phyloP scores from a whole-genome alignment of 805 yeast genomes.

The Priceomyces haplophilus region DNA sequence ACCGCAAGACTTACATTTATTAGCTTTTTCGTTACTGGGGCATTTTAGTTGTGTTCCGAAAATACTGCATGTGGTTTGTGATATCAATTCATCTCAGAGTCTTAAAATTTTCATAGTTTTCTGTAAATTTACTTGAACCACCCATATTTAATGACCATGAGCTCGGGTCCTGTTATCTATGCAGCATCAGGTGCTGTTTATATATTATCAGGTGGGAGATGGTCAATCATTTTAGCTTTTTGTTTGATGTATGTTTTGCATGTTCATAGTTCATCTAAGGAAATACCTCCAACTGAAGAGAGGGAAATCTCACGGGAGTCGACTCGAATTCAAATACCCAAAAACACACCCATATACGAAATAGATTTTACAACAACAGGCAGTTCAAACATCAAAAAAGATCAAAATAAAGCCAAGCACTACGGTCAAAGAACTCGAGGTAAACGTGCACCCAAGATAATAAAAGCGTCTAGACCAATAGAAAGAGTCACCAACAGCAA shows the following conservation, averaged over 20 bases:
- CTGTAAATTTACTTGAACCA: background rate
- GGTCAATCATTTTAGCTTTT: constrained; percentile 30
- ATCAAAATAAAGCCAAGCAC: too few relatives aligned
- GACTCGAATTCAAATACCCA: background rate
- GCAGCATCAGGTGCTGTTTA: constrained; percentile 23
- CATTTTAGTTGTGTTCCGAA: too few relatives aligned
- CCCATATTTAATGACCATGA: background rate
- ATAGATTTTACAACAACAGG: constrained; percentile 40
- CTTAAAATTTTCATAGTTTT: background rate
- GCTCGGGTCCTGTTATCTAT: background rate
- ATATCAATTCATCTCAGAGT: background rate
- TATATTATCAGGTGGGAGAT: constrained; percentile 42
- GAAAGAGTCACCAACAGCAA: constrained; percentile 12
- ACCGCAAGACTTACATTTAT: too few relatives aligned
- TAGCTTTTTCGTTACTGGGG: too few relatives aligned
- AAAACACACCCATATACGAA: constrained; percentile 30
- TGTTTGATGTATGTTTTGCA: constrained; percentile 8
- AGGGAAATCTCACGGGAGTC: background rate
- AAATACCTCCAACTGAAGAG: background rate
- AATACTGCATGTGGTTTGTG: background rate
- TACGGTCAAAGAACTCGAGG: constrained; percentile 10
- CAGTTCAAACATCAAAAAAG: constrained; percentile 22
- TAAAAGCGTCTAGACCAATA: constrained; percentile 36
- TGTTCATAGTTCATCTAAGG: constrained; percentile 5
- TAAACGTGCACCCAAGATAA: constrained; percentile 40